Conservation (phyloP, 2,329 filamentous ascomycete genomes). For the Boeremia exigua region DNA sequence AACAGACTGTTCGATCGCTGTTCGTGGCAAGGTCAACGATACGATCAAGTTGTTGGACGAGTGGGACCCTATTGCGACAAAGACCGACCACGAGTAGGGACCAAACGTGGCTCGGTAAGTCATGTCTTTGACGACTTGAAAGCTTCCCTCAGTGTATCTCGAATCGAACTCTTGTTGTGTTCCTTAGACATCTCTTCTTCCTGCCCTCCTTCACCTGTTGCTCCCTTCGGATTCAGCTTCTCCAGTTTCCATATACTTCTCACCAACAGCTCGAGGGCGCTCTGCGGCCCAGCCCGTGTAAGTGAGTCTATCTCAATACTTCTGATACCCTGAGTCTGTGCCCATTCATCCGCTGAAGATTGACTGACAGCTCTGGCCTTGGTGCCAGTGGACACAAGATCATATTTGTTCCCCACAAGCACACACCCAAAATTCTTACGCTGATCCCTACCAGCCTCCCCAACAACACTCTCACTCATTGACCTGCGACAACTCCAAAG, state of each 20-base stretch:
- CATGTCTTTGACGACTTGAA: not conserved
- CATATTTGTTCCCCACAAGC: conserved; percentile 37
- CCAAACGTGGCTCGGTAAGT: not conserved
- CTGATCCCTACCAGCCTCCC: not conserved
- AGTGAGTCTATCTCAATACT: conserved; percentile 29
- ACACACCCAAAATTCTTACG: conserved; percentile 35
- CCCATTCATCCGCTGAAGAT: conserved; percentile 31
- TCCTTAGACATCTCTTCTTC: not conserved
- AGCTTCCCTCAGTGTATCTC: not conserved
- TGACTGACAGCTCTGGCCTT: conserved; percentile 21
- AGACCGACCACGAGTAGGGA: conserved; percentile 25
- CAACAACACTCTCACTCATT: not conserved
- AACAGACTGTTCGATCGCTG: conserved; percentile 8
- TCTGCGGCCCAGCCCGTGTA: conserved; percentile 14
- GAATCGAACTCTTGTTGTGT: not conserved
- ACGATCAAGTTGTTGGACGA: conserved; percentile 34
- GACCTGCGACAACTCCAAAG: conserved; percentile 18
- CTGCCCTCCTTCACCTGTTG: not conserved
- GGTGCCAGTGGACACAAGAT: conserved; percentile 17
- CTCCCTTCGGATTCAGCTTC: not conserved
- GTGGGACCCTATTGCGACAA: conserved; percentile 42
- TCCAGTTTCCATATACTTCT: conserved; percentile 22
- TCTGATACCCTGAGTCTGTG: conserved; percentile 27
- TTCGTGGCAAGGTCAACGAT: conserved; percentile 27
- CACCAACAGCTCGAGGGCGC: conserved; percentile 24